These are phyloP conservation scores for Nissolia schottii DNA, from an alignment of 306 rosid genomes.

Conservation along the genomic window DNA sequence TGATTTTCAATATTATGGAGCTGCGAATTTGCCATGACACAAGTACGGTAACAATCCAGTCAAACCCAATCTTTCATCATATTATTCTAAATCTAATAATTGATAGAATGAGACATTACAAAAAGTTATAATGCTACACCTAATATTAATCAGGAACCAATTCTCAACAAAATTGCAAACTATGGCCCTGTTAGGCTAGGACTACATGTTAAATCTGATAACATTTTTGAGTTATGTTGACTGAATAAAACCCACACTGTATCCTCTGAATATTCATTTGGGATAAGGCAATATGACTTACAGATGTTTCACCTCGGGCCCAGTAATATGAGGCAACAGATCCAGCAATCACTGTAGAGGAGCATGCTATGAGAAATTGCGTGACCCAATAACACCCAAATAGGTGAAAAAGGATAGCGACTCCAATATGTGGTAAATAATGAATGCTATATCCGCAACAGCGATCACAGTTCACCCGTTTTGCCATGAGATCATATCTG, in stretches of 20 bases:
- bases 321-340: conserved; percentile 94
- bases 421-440: conserved; percentile 88
- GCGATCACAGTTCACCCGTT: conserved; percentile 72
- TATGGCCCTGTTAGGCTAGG: neutral
- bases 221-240: neutral
- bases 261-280: neutral
- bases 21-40: conserved; percentile 3
- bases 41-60: neutral
- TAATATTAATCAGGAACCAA: neutral
- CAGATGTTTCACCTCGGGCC: conserved; percentile 85
- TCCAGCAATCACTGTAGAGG: conserved; percentile 90
- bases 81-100: neutral
- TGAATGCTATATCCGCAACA: conserved; percentile 91
- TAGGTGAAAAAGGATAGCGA: conserved; percentile 86
- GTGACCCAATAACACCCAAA: conserved; percentile 96
- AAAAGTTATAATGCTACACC: neutral
- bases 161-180: conserved; percentile 5
- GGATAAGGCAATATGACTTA: conserved; percentile 45
- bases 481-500: conserved; percentile 68
- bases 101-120: neutral
- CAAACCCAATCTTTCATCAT: neutral
- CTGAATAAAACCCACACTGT: conserved; percentile 3
- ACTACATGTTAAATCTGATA: neutral
- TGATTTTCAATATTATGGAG: neutral
- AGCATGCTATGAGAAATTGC: conserved; percentile 82